phyloP scores from a whole-genome alignment of 1,284 basidiomycete genomes.

The Apiotrichum mycotoxinovorans region DNA sequence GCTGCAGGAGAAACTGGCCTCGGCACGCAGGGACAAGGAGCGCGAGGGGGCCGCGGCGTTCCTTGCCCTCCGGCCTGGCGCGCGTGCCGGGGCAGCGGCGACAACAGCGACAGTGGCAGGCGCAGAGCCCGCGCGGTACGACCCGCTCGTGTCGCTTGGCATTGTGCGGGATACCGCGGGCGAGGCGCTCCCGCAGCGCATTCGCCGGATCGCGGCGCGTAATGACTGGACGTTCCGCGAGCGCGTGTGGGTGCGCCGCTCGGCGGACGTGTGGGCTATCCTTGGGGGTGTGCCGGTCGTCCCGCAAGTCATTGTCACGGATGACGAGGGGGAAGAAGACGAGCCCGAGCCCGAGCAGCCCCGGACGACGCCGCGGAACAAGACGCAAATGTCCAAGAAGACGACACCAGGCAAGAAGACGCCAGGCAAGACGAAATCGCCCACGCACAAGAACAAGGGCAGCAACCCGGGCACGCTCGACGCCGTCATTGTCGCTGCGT shows the following conservation, averaged over 20 bases:
- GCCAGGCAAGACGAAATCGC: no score
- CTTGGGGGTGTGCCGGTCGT: neutral
- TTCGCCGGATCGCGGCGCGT: neutral
- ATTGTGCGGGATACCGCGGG: neutral
- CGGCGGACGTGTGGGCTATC: neutral
- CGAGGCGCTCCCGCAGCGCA: neutral
- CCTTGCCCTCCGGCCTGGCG: conserved; percentile 35
- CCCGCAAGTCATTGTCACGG: neutral
- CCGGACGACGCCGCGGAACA: neutral
- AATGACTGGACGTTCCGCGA: conserved; percentile 17
- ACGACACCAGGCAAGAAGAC: neutral
- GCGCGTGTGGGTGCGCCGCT: conserved; percentile 1
- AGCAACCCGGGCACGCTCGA: neutral
- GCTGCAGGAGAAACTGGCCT: neutral
- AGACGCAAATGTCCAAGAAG: neutral
- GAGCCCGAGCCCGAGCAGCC: neutral
- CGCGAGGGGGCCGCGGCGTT: conserved; percentile 30
- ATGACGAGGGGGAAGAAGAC: neutral
- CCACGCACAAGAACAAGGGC: neutral
- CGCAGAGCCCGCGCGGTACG: neutral
- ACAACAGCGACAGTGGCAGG: neutral
- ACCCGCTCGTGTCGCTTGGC: neutral
- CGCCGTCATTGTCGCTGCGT: conserved; percentile 4
- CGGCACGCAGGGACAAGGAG: conserved; percentile 12
- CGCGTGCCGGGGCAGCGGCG: neutral